These are phyloP conservation scores for Plantago elongata DNA, from an alignment of 257 asterid species.

Conservation along the genomic window DNA sequence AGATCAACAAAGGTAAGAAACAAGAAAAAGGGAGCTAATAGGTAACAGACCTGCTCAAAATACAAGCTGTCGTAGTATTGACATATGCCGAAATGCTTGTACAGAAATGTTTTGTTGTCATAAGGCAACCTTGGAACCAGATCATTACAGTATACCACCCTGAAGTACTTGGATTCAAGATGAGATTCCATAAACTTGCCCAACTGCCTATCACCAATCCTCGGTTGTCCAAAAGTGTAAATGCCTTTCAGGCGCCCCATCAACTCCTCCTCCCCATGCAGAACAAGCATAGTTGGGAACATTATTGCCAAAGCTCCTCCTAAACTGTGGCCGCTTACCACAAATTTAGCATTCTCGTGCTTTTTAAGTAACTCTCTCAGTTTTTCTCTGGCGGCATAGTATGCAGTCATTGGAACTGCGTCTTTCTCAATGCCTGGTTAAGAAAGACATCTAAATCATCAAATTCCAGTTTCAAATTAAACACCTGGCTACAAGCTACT, in stretches of 20 bases:
- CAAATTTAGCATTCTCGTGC: constrained; percentile 65
- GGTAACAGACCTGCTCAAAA: constrained; percentile 47
- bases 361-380: constrained; percentile 53
- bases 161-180: constrained; percentile 58
- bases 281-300: constrained; percentile 63
- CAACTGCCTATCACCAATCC: constrained; percentile 63
- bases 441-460: not conserved
- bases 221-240: constrained; percentile 87
- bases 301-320: constrained; percentile 93
- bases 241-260: constrained; percentile 55
- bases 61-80: constrained; percentile 76
- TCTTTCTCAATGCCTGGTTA: constrained; percentile 17
- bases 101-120: constrained; percentile 73
- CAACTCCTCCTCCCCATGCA: constrained; percentile 58
- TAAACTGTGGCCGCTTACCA: constrained; percentile 86
- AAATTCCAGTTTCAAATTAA: no score
- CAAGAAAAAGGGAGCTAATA: not conserved
- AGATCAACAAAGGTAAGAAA: not conserved
- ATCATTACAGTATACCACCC: constrained; percentile 83
- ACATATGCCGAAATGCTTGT: constrained; percentile 83
- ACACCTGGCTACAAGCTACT: no score
- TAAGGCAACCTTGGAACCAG: constrained; percentile 94
- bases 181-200: constrained; percentile 61
- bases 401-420: constrained; percentile 45
- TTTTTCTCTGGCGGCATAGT: constrained; percentile 49